phyloP scores from a whole-genome alignment of 768 basidiomycete genomes.

The Mycena polygramma region DNA sequence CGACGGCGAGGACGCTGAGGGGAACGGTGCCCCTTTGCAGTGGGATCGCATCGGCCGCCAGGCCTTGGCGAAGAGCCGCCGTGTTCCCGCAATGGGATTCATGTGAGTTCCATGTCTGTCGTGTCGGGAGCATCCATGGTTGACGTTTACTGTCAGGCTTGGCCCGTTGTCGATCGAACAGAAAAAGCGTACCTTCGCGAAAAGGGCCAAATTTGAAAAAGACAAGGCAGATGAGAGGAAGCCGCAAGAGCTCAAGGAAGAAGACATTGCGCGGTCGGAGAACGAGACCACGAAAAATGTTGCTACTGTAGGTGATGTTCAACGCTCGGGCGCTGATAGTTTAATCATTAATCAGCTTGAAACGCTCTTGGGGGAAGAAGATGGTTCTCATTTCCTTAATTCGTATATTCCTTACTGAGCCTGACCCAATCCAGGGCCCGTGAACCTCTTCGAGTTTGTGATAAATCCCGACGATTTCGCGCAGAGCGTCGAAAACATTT shows the following conservation, averaged over 20 bases:
- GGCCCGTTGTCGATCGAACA: slow-evolving; percentile 91
- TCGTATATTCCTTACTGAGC: too few species aligned
- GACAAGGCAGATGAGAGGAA: slow-evolving; percentile 74
- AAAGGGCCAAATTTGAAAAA: slow-evolving; percentile 79
- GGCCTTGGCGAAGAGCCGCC: slow-evolving; percentile 82
- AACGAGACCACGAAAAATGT: slow-evolving; percentile 95
- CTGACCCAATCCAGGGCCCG: slow-evolving; percentile 40
- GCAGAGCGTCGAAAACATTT: slow-evolving; percentile 96
- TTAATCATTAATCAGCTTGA: slow-evolving; percentile 62
- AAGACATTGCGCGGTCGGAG: slow-evolving; percentile 84
- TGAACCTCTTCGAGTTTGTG: slow-evolving; percentile 90
- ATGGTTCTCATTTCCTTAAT: slow-evolving; percentile 20
- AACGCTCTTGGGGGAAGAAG: slow-evolving; percentile 65
- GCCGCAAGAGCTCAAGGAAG: slow-evolving; percentile 86
- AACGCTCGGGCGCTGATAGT: not conserved
- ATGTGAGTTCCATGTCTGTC: slow-evolving; percentile 75
- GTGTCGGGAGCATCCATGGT: not conserved
- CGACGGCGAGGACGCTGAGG: slow-evolving; percentile 67
- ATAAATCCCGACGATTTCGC: slow-evolving; percentile 92
- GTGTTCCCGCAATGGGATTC: slow-evolving; percentile 87
- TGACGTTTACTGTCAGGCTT: slow-evolving; percentile 67
- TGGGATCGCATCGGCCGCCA: slow-evolving; percentile 92
- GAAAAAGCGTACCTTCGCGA: slow-evolving; percentile 75
- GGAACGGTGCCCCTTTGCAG: slow-evolving; percentile 64
- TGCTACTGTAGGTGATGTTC: slow-evolving; percentile 62